Percentiles rank a stretch among this genome's conserved stretches.
Conservation (phyloP, 1,284 basidiomycete species). For the Stygiomarasmius scandens region DNA sequence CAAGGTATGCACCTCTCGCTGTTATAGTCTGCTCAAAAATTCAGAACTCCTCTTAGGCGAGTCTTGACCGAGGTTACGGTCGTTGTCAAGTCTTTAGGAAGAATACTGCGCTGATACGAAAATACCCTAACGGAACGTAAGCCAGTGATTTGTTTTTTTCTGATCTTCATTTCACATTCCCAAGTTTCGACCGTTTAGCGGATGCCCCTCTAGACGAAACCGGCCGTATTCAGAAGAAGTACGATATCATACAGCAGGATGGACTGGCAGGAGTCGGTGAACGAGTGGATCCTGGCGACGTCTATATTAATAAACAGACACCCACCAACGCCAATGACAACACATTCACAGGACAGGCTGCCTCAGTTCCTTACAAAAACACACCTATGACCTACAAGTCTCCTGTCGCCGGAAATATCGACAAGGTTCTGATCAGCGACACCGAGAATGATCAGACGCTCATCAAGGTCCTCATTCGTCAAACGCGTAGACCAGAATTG, state of each 20-base stretch:
- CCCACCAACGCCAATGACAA: constrained; percentile 91
- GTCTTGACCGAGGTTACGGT: constrained; percentile 96
- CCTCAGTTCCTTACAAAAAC: constrained; percentile 85
- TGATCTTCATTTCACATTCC: not conserved
- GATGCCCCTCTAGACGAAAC: constrained; percentile 89
- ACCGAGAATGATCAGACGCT: constrained; percentile 96
- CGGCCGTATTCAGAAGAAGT: constrained; percentile 79
- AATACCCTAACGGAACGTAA: constrained; percentile 96
- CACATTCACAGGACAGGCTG: constrained; percentile 78
- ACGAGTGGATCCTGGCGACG: constrained; percentile 89
- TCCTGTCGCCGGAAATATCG: constrained; percentile 91
- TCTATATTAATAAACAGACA: constrained; percentile 97
- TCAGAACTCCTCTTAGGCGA: constrained; percentile 57
- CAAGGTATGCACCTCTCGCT: constrained; percentile 53
- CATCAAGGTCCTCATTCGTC: constrained; percentile 97
- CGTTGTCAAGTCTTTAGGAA: constrained; percentile 97
- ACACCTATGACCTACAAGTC: constrained; percentile 91
- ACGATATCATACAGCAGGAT: constrained; percentile 89
- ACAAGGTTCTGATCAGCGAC: constrained; percentile 97
- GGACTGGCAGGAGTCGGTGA: constrained; percentile 96
- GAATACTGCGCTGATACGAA: constrained; percentile 90
- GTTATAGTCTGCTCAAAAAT: not conserved
- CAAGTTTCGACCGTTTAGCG: constrained; percentile 89
- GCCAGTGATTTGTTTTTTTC: constrained; percentile 36
- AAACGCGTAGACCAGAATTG: constrained; percentile 94